A percentile compares a stretch with the other conserved stretches of the same genome.
Conservation (phyloP, 2,329 filamentous ascomycete species). For the Apiospora rasikravindrae region DNA sequence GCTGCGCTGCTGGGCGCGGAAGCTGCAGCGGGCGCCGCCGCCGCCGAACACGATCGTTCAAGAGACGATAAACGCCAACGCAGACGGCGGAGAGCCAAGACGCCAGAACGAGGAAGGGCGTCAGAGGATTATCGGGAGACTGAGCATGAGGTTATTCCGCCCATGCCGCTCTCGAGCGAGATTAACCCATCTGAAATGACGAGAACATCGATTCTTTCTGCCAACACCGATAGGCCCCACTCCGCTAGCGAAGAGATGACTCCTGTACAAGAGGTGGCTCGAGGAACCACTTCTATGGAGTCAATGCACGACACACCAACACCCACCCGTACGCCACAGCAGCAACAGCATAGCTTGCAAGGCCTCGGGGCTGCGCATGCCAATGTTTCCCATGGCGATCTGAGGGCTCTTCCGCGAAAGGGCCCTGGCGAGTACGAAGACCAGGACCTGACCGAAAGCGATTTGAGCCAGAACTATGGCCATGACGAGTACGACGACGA, state of each 20-base stretch:
- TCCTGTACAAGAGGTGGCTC: constrained; percentile 67
- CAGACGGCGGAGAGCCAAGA: constrained; percentile 58
- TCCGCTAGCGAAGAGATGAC: constrained; percentile 69
- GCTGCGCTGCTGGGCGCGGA: constrained; percentile 53
- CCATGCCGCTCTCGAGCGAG: constrained; percentile 88
- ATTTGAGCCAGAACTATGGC: constrained; percentile 49
- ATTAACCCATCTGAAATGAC: constrained; percentile 87
- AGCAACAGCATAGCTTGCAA: constrained; percentile 53
- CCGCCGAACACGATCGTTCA: constrained; percentile 48
- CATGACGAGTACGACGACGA: constrained; percentile 45
- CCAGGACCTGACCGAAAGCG: constrained; percentile 53
- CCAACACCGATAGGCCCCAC: constrained; percentile 74
- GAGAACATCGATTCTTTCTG: constrained; percentile 83
- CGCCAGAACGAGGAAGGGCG: constrained; percentile 52
- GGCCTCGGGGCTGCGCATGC: constrained; percentile 71
- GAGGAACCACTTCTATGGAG: constrained; percentile 63
- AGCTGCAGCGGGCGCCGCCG: constrained; percentile 44
- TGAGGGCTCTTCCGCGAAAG: constrained; percentile 58
- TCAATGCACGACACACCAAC: constrained; percentile 63
- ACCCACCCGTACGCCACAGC: constrained; percentile 56
- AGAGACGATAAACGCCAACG: constrained; percentile 57
- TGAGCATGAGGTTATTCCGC: constrained; percentile 67
- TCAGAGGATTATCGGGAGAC: constrained; percentile 57
- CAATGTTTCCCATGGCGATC: constrained; percentile 64
- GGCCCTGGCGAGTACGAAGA: constrained; percentile 47